A percentile compares a stretch with the other conserved stretches of the same genome.
These are phyloP conservation scores for Sugiyamaella valdiviana DNA, from an alignment of 805 yeast genomes.

Conservation along the genomic window DNA sequence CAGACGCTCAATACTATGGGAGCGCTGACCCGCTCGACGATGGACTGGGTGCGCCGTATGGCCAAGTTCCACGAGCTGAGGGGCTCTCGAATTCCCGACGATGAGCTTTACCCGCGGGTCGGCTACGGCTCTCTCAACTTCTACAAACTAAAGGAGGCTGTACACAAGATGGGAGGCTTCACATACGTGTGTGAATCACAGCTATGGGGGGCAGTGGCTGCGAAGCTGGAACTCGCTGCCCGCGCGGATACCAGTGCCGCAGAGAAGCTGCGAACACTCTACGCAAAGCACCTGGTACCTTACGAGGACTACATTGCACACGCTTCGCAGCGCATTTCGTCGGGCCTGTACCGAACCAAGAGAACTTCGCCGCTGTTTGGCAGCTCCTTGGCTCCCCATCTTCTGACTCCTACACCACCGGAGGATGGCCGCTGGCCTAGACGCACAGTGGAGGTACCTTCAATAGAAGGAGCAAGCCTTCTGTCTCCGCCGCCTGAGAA, in stretches of 20 bases:
- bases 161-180: constrained; percentile 27
- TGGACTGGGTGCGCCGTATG: constrained; percentile 32
- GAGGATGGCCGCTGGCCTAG: not conserved
- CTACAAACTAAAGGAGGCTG: constrained; percentile 28
- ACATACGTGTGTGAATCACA: constrained; percentile 18
- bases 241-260: constrained; percentile 9
- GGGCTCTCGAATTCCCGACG: constrained; percentile 11
- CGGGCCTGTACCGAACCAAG: not conserved
- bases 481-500: constrained; percentile 4
- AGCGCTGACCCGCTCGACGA: constrained; percentile 29
- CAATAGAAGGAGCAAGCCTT: not conserved
- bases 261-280: constrained; percentile 8
- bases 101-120: constrained; percentile 23
- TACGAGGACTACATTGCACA: constrained; percentile 25
- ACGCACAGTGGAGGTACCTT: not conserved
- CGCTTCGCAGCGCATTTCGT: not conserved
- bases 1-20: constrained; percentile 33
- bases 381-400: not conserved
- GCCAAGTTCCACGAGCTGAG: constrained; percentile 29
- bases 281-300: constrained; percentile 21
- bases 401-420: constrained; percentile 1
- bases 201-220: constrained; percentile 12
- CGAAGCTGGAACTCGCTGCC: constrained; percentile 11
- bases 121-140: constrained; percentile 25
- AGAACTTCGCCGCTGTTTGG: not conserved